A percentile compares a stretch with the other conserved stretches of the same genome.
phyloP scores from a whole-genome alignment of 306 rosid species.

The Luffa acutangula region DNA sequence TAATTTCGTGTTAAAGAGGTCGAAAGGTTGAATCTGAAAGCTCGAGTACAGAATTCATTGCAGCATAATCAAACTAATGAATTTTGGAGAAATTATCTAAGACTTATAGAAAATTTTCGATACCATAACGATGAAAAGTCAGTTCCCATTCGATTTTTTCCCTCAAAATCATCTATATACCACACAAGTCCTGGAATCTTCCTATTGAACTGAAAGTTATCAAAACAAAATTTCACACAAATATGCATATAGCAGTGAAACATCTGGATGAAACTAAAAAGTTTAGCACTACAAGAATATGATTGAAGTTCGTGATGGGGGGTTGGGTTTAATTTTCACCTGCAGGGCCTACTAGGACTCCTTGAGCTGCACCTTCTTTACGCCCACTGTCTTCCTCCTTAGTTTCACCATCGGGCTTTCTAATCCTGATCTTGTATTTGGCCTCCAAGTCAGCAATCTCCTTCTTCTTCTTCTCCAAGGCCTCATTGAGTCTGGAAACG shows the following conservation, averaged over 20 bases:
- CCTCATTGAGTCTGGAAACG: slow-evolving; percentile 62
- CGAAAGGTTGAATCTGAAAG: not conserved
- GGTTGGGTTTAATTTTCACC: slow-evolving; percentile 29
- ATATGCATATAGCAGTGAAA: not conserved
- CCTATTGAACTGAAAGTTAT: slow-evolving; percentile 4
- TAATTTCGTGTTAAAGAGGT: not conserved
- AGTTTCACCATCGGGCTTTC: slow-evolving; percentile 53
- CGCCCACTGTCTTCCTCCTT: slow-evolving; percentile 59
- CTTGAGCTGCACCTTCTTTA: slow-evolving; percentile 92
- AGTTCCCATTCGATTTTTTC: not conserved
- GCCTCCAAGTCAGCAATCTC: slow-evolving; percentile 80
- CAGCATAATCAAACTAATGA: not conserved
- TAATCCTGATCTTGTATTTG: slow-evolving; percentile 78
- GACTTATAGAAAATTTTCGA: not conserved
- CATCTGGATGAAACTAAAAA: not conserved
- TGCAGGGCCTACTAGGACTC: slow-evolving; percentile 93
- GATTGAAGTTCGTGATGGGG: not conserved
- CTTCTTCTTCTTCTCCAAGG: slow-evolving; percentile 83
- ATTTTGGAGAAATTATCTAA: not conserved
- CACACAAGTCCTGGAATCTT: not conserved
- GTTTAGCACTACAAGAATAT: not conserved
- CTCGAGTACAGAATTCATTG: not conserved
- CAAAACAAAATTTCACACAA: slow-evolving; percentile 8
- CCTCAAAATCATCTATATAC: not conserved
- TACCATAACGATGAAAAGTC: not conserved